Conservation (phyloP, 495 filamentous ascomycete species). For the Neurospora intermedia region DNA sequence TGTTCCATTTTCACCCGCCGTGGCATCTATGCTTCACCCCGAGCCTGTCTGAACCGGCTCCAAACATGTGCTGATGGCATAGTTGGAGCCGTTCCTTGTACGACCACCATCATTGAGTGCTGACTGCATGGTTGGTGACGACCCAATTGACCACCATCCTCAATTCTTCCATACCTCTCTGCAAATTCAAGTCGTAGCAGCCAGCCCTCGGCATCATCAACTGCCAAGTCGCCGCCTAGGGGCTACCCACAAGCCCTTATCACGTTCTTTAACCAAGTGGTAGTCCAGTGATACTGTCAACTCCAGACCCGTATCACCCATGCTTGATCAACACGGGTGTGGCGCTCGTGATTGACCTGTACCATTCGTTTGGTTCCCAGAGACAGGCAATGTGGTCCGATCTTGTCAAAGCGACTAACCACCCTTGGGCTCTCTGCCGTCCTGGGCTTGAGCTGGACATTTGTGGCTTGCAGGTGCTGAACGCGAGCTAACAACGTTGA, state of each 20-base stretch:
- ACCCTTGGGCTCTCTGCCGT: not conserved
- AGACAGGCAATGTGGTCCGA: not conserved
- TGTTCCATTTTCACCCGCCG: too few species aligned
- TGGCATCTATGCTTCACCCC: too few species aligned
- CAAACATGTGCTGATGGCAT: not conserved
- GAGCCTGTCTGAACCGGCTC: too few species aligned
- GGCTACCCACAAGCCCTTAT: not conserved
- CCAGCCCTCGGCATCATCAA: too few species aligned
- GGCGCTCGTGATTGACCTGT: not conserved
- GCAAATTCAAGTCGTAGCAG: too few species aligned
- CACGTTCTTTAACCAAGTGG: not conserved
- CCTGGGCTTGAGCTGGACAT: not conserved
- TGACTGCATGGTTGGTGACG: not conserved
- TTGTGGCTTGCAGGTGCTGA: too few species aligned
- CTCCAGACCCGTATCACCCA: not conserved
- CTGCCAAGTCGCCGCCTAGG: too few species aligned
- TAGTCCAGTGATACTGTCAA: too few species aligned
- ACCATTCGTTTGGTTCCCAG: not conserved
- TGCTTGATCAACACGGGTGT: not conserved
- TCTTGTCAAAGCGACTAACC: not conserved
- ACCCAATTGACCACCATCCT: not conserved
- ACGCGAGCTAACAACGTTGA: too few species aligned
- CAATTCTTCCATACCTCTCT: not conserved
- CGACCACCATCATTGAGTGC: not conserved
- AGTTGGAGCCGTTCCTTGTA: not conserved